A percentile compares a stretch with the other conserved stretches of the same genome.
Evolutionary conservation across 2,329 filamentous ascomycete species (phyloP).

Genomic region (Zymoseptoria crescenta): DNA sequence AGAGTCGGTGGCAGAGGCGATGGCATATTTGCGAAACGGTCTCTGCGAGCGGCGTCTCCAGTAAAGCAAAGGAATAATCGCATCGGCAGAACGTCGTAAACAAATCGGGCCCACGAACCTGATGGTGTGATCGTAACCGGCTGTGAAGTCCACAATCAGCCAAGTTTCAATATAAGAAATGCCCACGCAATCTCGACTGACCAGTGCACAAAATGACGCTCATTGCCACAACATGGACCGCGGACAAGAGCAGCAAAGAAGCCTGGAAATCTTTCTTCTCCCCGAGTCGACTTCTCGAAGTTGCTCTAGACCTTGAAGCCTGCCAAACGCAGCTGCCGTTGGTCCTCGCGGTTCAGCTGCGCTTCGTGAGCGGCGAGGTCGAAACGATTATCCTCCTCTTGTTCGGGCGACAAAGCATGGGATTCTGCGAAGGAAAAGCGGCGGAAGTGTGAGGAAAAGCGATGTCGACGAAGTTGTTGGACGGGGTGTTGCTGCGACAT

Average conservation of each 20-base stretch:
- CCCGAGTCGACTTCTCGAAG: background rate
- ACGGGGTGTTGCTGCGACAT: background rate
- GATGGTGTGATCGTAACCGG: conserved; percentile 70
- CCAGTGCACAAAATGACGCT: conserved; percentile 62
- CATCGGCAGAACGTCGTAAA: background rate
- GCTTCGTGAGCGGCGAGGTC: background rate
- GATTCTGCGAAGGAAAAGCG: background rate
- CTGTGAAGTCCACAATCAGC: conserved; percentile 26
- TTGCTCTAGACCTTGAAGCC: background rate
- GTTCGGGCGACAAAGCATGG: background rate
- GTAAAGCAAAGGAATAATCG: background rate
- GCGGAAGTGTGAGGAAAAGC: background rate
- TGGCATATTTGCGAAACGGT: background rate
- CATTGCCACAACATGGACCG: conserved; percentile 36
- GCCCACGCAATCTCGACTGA: conserved; percentile 32
- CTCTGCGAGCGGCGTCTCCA: background rate
- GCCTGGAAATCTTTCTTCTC: background rate
- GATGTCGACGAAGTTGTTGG: background rate
- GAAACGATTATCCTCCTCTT: background rate
- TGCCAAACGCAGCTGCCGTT: background rate
- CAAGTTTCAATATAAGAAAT: background rate
- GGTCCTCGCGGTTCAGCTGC: background rate
- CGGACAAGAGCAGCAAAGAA: background rate
- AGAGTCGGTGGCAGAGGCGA: background rate
- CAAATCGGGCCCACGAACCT: conserved; percentile 42